Percentiles rank a stretch among this genome's conserved stretches.
Evolutionary conservation across 129 eudicot genomes (phyloP).

Genomic region (Tanacetum coccineum): DNA sequence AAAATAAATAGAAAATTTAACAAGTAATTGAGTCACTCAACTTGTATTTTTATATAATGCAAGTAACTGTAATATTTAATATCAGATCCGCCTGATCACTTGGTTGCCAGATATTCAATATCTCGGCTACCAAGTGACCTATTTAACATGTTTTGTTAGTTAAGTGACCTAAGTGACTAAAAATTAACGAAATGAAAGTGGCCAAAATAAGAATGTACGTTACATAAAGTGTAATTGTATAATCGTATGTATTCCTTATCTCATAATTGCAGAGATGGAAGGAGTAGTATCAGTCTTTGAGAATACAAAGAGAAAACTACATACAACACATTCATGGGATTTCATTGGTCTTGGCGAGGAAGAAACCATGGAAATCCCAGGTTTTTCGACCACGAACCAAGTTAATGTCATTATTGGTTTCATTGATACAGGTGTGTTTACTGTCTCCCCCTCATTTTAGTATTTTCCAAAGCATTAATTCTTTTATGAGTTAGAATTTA

Average conservation of each 20-base stretch:
- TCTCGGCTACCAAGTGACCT: too few relatives aligned
- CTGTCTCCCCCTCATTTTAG: neutral
- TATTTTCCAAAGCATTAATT: neutral
- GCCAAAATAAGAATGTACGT: too few relatives aligned
- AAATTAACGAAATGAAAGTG: too few relatives aligned
- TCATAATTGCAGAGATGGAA: slow-evolving; percentile 62
- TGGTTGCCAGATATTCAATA: too few relatives aligned
- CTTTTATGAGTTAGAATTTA: neutral
- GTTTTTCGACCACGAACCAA: slow-evolving; percentile 73
- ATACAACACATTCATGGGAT: slow-evolving; percentile 96
- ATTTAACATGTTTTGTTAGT: too few relatives aligned
- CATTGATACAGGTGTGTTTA: slow-evolving; percentile 70
- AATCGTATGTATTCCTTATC: neutral
- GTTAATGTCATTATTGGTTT: slow-evolving; percentile 88
- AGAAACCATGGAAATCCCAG: slow-evolving; percentile 88
- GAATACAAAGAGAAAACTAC: slow-evolving; percentile 54
- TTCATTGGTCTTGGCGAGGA: slow-evolving; percentile 71
- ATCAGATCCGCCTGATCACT: too few relatives aligned
- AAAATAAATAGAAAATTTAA: too few relatives aligned
- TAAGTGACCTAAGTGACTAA: too few relatives aligned
- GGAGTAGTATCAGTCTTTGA: slow-evolving; percentile 86
- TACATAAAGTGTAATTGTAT: too few relatives aligned
- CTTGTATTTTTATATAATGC: too few relatives aligned
- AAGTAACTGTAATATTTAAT: too few relatives aligned
- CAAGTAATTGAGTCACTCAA: too few relatives aligned